Evolutionary conservation across 2,329 filamentous ascomycete species (phyloP).

Genomic region (Cladosporium sp.): DNA sequence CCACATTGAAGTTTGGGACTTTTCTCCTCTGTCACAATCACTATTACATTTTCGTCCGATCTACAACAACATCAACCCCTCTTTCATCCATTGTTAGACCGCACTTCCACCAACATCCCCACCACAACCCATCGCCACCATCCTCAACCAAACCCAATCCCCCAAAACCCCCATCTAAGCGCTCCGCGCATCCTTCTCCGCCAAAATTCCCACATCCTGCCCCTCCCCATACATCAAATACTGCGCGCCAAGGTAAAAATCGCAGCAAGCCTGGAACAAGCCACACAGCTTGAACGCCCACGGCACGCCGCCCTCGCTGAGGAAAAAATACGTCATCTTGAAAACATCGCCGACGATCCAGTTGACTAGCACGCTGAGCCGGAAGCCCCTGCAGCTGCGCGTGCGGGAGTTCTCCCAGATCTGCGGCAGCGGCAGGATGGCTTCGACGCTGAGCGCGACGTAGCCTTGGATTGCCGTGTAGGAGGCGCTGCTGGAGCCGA

Average conservation of each 20-base stretch:
- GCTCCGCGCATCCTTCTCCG: slow-evolving; percentile 30
- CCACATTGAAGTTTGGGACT: neutral
- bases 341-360: slow-evolving; percentile 80
- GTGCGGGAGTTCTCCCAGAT: slow-evolving; percentile 69
- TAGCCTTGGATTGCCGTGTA: slow-evolving; percentile 72
- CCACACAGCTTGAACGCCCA: slow-evolving; percentile 80
- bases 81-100: neutral
- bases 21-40: no score
- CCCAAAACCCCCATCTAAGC: slow-evolving; percentile 23
- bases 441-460: slow-evolving; percentile 75
- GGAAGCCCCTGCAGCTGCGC: slow-evolving; percentile 72
- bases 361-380: slow-evolving; percentile 71
- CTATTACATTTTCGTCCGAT: neutral
- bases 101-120: neutral
- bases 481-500: slow-evolving; percentile 58
- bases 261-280: slow-evolving; percentile 76
- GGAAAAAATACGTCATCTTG: slow-evolving; percentile 79
- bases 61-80: neutral
- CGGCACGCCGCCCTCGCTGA: slow-evolving; percentile 68
- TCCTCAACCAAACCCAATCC: slow-evolving; percentile 7
- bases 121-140: neutral
- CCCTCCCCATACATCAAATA: slow-evolving; percentile 69
- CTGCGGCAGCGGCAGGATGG: slow-evolving; percentile 78
- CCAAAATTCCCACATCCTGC: slow-evolving; percentile 28
- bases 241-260: slow-evolving; percentile 71